Percentiles rank a stretch among this genome's conserved stretches.
Evolutionary conservation across 106 monocot species (phyloP).

Genomic region (Dendrobium huoshanense): DNA sequence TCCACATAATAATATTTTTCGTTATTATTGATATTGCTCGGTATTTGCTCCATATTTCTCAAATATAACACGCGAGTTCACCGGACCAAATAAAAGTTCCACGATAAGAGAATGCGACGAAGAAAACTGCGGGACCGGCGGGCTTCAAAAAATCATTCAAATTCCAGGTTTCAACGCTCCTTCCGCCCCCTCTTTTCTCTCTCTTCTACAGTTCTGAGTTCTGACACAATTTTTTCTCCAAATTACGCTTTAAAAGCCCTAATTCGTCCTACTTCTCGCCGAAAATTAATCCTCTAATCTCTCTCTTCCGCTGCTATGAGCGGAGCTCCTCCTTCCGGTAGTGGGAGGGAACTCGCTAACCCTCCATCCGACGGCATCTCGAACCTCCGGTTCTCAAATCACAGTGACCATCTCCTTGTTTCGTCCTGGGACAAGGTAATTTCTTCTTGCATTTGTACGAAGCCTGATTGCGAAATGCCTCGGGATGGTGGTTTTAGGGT

Average conservation of each 20-base stretch:
- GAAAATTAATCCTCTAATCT: not conserved
- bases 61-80: too few species aligned
- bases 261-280: not conserved
- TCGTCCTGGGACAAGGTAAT: slow-evolving; percentile 95
- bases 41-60: too few species aligned
- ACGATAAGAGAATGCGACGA: too few species aligned
- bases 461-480: not conserved
- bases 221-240: too few species aligned
- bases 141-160: too few species aligned
- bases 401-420: slow-evolving; percentile 92
- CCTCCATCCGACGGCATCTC: slow-evolving; percentile 90
- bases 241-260: too few species aligned
- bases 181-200: not conserved
- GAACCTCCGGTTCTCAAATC: slow-evolving; percentile 95
- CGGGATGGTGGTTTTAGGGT: slow-evolving; percentile 1
- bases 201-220: not conserved
- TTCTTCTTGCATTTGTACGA: not conserved
- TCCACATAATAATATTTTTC: too few species aligned
- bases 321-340: slow-evolving; percentile 22
- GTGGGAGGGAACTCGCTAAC: slow-evolving; percentile 62
- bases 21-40: too few species aligned
- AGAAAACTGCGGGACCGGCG: too few species aligned
- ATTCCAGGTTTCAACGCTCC: too few species aligned
- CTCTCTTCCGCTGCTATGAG: slow-evolving; percentile 29
- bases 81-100: too few species aligned